These are phyloP conservation scores for Dendrobium huoshanense DNA, from an alignment of 106 monocot genomes.

Conservation along the genomic window DNA sequence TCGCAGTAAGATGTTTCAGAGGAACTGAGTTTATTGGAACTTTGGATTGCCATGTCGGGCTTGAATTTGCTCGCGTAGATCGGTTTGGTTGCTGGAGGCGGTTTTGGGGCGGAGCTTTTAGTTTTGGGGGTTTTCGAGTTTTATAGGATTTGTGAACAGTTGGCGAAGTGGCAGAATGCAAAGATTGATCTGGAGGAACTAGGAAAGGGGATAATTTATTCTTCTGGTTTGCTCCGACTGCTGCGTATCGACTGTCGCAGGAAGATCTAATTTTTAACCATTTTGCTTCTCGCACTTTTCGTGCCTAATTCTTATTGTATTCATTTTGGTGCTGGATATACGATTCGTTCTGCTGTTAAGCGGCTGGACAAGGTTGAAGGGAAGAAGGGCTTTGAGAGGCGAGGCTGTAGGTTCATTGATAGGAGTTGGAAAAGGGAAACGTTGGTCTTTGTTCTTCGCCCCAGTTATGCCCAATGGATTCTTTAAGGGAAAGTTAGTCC, in stretches of 20 bases:
- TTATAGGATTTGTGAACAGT: background rate
- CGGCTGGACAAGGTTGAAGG: background rate
- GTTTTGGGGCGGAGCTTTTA: background rate
- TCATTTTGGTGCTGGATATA: conserved; percentile 1
- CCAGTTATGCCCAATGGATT: background rate
- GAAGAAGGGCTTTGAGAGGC: background rate
- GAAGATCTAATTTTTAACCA: background rate
- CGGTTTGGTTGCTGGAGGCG: background rate
- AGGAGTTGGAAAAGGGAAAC: background rate
- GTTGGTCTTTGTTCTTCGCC: background rate
- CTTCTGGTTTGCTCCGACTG: background rate
- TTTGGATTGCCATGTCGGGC: conserved; percentile 1
- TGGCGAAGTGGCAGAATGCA: background rate
- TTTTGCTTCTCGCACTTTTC: background rate
- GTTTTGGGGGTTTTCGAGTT: background rate
- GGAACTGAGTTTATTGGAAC: background rate
- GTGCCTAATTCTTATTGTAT: conserved; percentile 2
- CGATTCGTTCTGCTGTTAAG: background rate
- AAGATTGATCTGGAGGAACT: background rate
- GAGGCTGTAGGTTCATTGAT: background rate
- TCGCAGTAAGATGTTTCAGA: background rate
- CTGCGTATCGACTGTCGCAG: background rate
- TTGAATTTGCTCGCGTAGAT: conserved; percentile 3
- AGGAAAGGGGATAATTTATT: background rate
- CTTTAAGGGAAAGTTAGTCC: background rate